Evolutionary conservation across 108 stramenopile species (phyloP).

Genomic region (Cylindrotheca fusiformis): DNA sequence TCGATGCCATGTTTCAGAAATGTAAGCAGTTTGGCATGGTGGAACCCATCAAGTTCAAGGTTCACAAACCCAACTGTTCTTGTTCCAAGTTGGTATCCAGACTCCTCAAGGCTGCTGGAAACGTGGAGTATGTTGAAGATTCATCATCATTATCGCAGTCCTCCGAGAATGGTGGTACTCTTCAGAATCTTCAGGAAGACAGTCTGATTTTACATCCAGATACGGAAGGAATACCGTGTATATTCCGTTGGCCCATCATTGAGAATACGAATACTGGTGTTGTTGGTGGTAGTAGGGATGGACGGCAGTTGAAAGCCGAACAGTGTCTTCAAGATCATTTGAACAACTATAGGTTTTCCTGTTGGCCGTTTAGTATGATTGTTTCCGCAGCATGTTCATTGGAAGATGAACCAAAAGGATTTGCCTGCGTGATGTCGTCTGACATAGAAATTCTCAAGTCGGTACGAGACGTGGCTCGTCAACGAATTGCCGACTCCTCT

Average conservation of each 20-base stretch:
- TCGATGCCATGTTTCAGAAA: background rate
- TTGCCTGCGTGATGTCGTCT: constrained; percentile 17
- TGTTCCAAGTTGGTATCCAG: constrained; percentile 29
- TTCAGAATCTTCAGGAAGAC: background rate
- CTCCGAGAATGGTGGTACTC: background rate
- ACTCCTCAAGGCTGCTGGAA: background rate
- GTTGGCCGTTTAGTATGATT: too few relatives aligned
- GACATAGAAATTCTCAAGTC: background rate
- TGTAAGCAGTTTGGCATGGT: constrained; percentile 3
- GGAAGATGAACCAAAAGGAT: constrained; percentile 25
- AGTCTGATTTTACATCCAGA: constrained; percentile 6
- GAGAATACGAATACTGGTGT: constrained; percentile 5
- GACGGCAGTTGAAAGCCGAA: background rate
- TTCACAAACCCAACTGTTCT: constrained; percentile 35
- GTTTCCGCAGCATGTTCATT: constrained; percentile 24
- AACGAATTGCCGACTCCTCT: constrained; percentile 2
- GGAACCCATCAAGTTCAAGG: constrained; percentile 45
- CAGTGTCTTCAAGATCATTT: background rate
- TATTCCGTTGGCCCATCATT: background rate
- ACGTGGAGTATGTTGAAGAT: background rate
- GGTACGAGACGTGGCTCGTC: constrained; percentile 13
- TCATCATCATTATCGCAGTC: too few relatives aligned
- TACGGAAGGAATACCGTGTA: constrained; percentile 1
- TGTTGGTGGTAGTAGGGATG: background rate
- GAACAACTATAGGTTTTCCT: too few relatives aligned